Evolutionary conservation across 495 filamentous ascomycete genomes (phyloP).

Genomic region (Aspergillus bertholletiae): DNA sequence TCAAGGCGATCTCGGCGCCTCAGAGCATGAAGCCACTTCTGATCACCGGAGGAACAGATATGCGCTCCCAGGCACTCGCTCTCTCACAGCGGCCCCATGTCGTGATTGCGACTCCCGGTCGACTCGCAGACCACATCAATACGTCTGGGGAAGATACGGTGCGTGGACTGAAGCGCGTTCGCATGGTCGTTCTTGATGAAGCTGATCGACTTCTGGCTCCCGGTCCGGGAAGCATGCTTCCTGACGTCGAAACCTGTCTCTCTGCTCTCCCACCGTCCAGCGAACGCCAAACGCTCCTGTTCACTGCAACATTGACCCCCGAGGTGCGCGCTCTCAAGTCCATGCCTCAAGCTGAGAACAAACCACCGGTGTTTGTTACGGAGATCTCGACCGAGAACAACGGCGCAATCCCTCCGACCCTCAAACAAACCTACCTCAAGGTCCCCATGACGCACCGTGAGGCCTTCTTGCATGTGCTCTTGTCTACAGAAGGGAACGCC

Average conservation of each 20-base stretch:
- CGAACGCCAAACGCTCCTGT: constrained; percentile 86
- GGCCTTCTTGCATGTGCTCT: constrained; percentile 86
- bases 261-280: constrained; percentile 66
- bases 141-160: constrained; percentile 89
- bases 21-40: constrained; percentile 82
- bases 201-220: constrained; percentile 84
- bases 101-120: constrained; percentile 90
- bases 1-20: constrained; percentile 83
- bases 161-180: constrained; percentile 68
- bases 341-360: constrained; percentile 59
- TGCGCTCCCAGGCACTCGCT: constrained; percentile 82
- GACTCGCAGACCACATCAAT: constrained; percentile 89
- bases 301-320: constrained; percentile 93
- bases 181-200: constrained; percentile 92
- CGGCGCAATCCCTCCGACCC: constrained; percentile 68
- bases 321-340: constrained; percentile 83
- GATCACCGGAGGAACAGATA: constrained; percentile 87
- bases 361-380: constrained; percentile 78
- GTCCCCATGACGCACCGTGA: constrained; percentile 87
- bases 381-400: constrained; percentile 73
- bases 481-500: constrained; percentile 73
- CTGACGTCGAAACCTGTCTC: constrained; percentile 86
- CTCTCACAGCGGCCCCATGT: constrained; percentile 81
- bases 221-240: constrained; percentile 80
- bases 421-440: constrained; percentile 81